Evolutionary conservation across 202 grass and related monocot genomes (phyloP), one percentile per base, ranked within the genome.

Genomic region (Panicum hallii): DNA sequence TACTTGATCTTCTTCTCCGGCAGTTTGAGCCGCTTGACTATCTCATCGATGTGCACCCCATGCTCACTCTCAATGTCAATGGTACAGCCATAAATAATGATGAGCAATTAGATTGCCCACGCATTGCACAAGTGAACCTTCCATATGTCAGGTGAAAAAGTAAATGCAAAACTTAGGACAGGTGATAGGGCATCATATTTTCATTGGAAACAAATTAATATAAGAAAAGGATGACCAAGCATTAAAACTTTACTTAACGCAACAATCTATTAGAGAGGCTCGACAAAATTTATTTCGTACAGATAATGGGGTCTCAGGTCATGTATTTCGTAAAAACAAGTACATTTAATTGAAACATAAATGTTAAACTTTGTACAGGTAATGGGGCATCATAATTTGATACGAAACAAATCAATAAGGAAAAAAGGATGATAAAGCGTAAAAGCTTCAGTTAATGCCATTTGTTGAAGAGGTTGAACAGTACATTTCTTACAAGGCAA

Each of bases 11-110:
- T 94, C 38, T 15, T 8, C 40, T 12, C 50, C 1, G 93, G 72
- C 53, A 93, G 61, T 64, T 83, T 84, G 43, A 99, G 84, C 48
- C 80, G 86, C 69, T 87, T 92, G 52, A 54, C 60, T 53, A 99
- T 81, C 92, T 99, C 93, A 73, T 97, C 87, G 12, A 93, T 32
- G 72, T 99, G 93, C 47, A 99, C 88, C 3, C 97, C 97, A n/a
- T 99, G 97, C 22, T 94, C 93, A 41, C 63, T 99, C 38, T 88
- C 72, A 8, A 92, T 99, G 86, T 71, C 61, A 54, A 73, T 40
- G 56, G 50, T 1, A 32, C 5, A 44, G 73, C 54, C 74, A 22
- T 9, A 67, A 75, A 53, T 43, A 65, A 40, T 28, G 40, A 76
- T 26, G 42, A 71, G 30, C 0, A 66, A 50, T 41, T 48, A 30